Evolutionary conservation across 169 alveolate species (phyloP).

Genomic region (Plasmodium adleri): DNA sequence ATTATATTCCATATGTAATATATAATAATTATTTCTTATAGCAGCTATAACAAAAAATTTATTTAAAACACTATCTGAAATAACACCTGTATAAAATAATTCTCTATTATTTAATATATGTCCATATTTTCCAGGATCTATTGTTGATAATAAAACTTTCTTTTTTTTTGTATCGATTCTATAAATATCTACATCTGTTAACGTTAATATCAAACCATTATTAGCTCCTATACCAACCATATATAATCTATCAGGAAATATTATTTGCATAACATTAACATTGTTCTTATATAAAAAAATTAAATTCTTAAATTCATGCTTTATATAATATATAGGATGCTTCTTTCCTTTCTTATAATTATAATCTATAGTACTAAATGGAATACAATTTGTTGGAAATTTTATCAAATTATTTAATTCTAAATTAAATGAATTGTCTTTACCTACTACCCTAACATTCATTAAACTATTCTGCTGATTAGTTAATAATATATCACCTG

Average conservation of each 20-base stretch:
- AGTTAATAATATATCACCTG: conserved; percentile 38
- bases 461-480: conserved; percentile 27
- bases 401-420: conserved; percentile 23
- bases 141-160: neutral
- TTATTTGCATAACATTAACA: conserved; percentile 35
- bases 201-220: conserved; percentile 25
- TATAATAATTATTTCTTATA: conserved; percentile 21
- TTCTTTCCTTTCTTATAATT: conserved; percentile 14
- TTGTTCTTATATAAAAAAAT: conserved; percentile 45
- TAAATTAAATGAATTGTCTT: conserved; percentile 3
- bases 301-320: conserved; percentile 52
- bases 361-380: conserved; percentile 34
- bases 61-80: conserved; percentile 26
- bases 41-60: conserved; percentile 28
- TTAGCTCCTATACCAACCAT: conserved; percentile 51
- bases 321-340: conserved; percentile 40
- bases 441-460: neutral
- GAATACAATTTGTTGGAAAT: conserved; percentile 66
- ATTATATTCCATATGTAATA: conserved; percentile 30
- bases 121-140: neutral
- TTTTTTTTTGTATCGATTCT: conserved; percentile 20
- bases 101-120: conserved; percentile 22
- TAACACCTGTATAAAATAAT: conserved; percentile 31
- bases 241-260: conserved; percentile 28
- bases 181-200: conserved; percentile 52